Evolutionary conservation across 371 early-diverging fungal genomes (phyloP).

Genomic region (Dipsacomyces acuminosporus): DNA sequence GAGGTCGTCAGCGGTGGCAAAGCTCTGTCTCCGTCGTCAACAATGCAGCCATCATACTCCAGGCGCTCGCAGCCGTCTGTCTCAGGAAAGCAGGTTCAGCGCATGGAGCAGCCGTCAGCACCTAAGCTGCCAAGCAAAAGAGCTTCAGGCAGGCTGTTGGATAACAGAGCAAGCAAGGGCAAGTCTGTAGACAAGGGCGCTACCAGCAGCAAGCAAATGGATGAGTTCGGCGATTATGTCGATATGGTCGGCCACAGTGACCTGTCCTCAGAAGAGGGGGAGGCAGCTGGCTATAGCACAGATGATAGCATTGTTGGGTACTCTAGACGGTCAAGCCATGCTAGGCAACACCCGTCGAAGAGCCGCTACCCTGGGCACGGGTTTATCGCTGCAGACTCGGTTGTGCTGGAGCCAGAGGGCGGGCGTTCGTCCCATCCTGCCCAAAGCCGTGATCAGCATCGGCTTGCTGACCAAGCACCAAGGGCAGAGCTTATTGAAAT

Average conservation of each 20-base stretch:
- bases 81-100: too few species aligned
- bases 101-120: too few species aligned
- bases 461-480: constrained; percentile 1
- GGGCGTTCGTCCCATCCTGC: too few species aligned
- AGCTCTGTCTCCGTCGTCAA: constrained; percentile 31
- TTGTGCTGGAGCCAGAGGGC: constrained; percentile 29
- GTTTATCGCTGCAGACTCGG: constrained; percentile 26
- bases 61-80: constrained; percentile 1
- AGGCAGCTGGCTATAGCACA: constrained; percentile 6
- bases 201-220: not conserved
- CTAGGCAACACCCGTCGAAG: not conserved
- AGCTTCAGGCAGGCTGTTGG: constrained; percentile 6
- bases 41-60: constrained; percentile 33
- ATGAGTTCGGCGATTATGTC: constrained; percentile 26
- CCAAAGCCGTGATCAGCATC: too few species aligned
- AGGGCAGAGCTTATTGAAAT: constrained; percentile 9
- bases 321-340: too few species aligned
- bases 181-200: not conserved
- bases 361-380: constrained; percentile 21
- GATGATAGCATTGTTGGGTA: not conserved
- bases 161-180: constrained; percentile 11
- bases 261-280: constrained; percentile 11
- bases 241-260: constrained; percentile 28
- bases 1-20: constrained; percentile 38
- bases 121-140: not conserved